Percentiles rank a stretch among this genome's conserved stretches.
Evolutionary conservation across 768 basidiomycete species (phyloP).

Genomic region (Collybiopsis luxurians): DNA sequence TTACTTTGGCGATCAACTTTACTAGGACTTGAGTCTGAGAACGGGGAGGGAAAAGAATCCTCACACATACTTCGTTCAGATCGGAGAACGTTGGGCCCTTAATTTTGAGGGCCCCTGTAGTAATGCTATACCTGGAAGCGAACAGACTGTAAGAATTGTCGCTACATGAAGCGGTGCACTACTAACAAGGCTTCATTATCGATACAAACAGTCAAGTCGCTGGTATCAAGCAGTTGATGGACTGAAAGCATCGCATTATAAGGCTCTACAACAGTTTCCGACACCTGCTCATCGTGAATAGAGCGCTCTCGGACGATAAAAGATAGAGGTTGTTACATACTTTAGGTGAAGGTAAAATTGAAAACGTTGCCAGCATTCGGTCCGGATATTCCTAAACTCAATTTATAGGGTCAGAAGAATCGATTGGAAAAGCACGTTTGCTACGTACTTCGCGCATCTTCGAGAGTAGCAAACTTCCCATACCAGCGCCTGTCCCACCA

Average conservation of each 20-base stretch:
- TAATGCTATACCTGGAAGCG: constrained; percentile 64
- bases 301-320: background rate
- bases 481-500: constrained; percentile 86
- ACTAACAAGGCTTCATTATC: constrained; percentile 85
- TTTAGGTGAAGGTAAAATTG: constrained; percentile 53
- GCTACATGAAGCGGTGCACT: too few relatives aligned
- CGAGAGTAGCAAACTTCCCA: constrained; percentile 76
- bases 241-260: constrained; percentile 85
- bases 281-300: constrained; percentile 31
- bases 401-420: background rate
- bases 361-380: constrained; percentile 54
- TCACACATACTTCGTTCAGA: constrained; percentile 55
- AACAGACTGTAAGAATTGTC: too few relatives aligned
- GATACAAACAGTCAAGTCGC: constrained; percentile 80
- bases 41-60: background rate
- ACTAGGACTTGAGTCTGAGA: background rate
- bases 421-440: background rate
- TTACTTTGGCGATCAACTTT: constrained; percentile 80
- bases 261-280: constrained; percentile 64
- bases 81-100: constrained; percentile 61
- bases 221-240: constrained; percentile 87
- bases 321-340: constrained; percentile 16
- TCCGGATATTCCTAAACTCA: constrained; percentile 47
- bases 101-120: constrained; percentile 60
- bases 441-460: constrained; percentile 73